Conservation (phyloP, 139 green algal genomes). For the Pycnococcus provasolii region DNA sequence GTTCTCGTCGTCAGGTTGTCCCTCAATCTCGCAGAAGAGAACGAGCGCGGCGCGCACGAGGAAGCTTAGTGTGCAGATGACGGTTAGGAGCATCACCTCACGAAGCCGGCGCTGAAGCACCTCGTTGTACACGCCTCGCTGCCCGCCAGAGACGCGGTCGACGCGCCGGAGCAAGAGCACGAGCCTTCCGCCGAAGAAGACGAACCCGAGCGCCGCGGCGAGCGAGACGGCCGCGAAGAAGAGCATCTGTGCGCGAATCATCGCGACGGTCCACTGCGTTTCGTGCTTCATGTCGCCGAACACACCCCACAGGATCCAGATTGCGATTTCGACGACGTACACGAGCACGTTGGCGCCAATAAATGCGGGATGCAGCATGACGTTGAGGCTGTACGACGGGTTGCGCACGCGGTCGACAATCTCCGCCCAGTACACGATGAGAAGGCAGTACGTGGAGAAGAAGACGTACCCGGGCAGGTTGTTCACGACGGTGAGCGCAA, state of each 20-base stretch:
- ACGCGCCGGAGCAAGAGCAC: slow-evolving; percentile 88
- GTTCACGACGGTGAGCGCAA: slow-evolving; percentile 44
- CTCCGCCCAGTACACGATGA: slow-evolving; percentile 97
- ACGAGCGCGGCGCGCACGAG: slow-evolving; percentile 34
- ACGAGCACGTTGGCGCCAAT: slow-evolving; percentile 70
- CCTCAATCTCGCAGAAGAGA: background rate
- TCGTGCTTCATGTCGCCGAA: too few species aligned
- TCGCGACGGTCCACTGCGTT: too few species aligned
- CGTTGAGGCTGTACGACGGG: slow-evolving; percentile 56
- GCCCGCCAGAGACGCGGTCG: slow-evolving; percentile 71
- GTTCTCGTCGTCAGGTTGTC: too few species aligned
- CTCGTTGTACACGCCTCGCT: too few species aligned
- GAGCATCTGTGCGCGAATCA: background rate
- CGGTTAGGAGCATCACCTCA: slow-evolving; percentile 47
- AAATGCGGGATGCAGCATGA: slow-evolving; percentile 68
- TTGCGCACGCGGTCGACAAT: slow-evolving; percentile 78
- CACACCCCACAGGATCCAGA: too few species aligned
- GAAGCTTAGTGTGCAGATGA: slow-evolving; percentile 88
- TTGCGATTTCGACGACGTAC: slow-evolving; percentile 55
- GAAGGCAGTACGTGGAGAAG: slow-evolving; percentile 95
- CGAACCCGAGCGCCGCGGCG: slow-evolving; percentile 64
- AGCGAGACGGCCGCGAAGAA: slow-evolving; percentile 72
- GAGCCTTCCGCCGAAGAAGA: slow-evolving; percentile 82
- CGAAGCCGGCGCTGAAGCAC: too few species aligned
- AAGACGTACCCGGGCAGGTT: slow-evolving; percentile 84